phyloP scores from a whole-genome alignment of 2,329 filamentous ascomycete species.

The Scleromitrula shiraiana region DNA sequence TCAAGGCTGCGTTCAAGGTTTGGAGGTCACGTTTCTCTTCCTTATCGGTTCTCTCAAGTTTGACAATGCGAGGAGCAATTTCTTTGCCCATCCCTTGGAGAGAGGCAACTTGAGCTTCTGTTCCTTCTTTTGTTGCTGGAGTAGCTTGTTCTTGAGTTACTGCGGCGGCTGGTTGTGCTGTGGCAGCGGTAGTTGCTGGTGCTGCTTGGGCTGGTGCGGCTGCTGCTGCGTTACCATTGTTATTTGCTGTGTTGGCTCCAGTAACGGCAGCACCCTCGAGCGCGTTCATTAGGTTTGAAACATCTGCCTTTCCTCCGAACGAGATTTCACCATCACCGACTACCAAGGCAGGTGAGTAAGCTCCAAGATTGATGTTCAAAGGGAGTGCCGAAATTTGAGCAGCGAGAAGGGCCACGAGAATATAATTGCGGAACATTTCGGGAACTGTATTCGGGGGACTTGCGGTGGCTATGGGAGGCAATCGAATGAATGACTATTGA shows the following conservation, averaged over 20 bases:
- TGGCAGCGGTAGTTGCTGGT: conserved; percentile 2
- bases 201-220: background rate
- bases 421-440: conserved; percentile 4
- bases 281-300: conserved; percentile 7
- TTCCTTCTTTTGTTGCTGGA: conserved; percentile 6
- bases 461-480: background rate
- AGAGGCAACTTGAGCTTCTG: conserved; percentile 9
- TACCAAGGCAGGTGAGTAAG: conserved; percentile 9
- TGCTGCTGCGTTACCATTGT: background rate
- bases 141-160: conserved; percentile 13
- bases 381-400: conserved; percentile 7
- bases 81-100: conserved; percentile 10
- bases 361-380: conserved; percentile 9
- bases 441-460: background rate
- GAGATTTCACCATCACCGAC: conserved; percentile 11
- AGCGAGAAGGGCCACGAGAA: conserved; percentile 5
- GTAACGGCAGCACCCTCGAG: conserved; percentile 2
- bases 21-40: conserved; percentile 37
- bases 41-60: background rate
- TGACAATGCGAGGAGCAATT: conserved; percentile 9
- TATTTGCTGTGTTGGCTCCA: background rate
- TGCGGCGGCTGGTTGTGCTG: conserved; percentile 4
- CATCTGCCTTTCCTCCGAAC: conserved; percentile 8
- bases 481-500: background rate
- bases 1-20: conserved; percentile 41